These are phyloP conservation scores for Elaeagnus macrophylla DNA, from an alignment of 306 rosid species.

Conservation along the genomic window DNA sequence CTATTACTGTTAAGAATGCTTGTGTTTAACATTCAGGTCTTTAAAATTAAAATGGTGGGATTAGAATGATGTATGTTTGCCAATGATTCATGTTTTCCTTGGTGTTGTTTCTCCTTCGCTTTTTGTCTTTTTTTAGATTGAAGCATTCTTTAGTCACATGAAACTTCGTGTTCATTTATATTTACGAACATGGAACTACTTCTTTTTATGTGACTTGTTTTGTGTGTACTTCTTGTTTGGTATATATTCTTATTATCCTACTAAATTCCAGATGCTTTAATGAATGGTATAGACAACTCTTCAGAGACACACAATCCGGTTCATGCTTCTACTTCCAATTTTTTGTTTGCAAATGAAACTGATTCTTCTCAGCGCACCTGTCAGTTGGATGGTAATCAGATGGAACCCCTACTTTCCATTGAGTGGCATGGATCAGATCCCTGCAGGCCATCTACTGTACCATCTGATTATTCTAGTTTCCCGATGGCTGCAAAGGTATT, in stretches of 20 bases:
- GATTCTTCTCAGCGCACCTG: conserved; percentile 4
- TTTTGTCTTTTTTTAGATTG: background rate
- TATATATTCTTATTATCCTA: background rate
- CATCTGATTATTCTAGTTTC: conserved; percentile 30
- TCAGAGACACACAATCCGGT: conserved; percentile 23
- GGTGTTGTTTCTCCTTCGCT: no score
- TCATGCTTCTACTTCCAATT: conserved; percentile 21
- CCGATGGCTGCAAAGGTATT: conserved; percentile 62
- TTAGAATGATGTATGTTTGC: background rate
- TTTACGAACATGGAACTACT: background rate
- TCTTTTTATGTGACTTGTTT: background rate
- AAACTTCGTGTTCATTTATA: background rate
- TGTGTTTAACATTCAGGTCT: no score
- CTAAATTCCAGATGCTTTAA: conserved; percentile 21
- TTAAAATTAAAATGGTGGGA: no score
- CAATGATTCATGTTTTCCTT: background rate
- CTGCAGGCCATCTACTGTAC: conserved; percentile 21
- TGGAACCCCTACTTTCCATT: conserved; percentile 17
- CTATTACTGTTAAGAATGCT: no score
- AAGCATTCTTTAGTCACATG: background rate
- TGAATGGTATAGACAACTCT: conserved; percentile 15
- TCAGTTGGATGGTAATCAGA: conserved; percentile 13
- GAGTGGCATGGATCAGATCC: conserved; percentile 26
- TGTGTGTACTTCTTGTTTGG: conserved; percentile 2
- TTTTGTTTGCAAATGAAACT: conserved; percentile 12